Conservation (phyloP, 2,329 filamentous ascomycete species). For the Clarireedia paspali region DNA sequence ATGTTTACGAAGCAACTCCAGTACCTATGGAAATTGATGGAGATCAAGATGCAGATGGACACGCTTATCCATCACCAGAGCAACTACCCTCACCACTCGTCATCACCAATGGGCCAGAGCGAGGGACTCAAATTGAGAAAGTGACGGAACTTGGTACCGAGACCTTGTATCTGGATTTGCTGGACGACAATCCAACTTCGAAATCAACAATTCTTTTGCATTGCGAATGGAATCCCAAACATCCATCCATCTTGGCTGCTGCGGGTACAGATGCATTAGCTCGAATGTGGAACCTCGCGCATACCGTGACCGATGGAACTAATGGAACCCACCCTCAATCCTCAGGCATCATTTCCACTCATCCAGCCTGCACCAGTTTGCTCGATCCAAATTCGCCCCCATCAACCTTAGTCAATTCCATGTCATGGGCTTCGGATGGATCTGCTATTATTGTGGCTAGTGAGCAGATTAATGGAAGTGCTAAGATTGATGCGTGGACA, state of each 20-base stretch:
- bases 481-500: constrained; percentile 48
- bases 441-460: constrained; percentile 49
- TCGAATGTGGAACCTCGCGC: constrained; percentile 58
- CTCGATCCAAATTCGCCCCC: constrained; percentile 46
- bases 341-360: constrained; percentile 8
- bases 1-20: constrained; percentile 40
- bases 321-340: constrained; percentile 1
- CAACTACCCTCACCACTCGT: constrained; percentile 43
- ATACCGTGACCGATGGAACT: constrained; percentile 35
- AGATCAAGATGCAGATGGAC: constrained; percentile 39
- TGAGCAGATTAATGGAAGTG: constrained; percentile 40
- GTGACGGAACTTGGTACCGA: constrained; percentile 51
- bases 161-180: constrained; percentile 53
- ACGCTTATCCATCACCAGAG: constrained; percentile 57
- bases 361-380: constrained; percentile 35
- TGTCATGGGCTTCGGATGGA: constrained; percentile 54
- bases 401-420: constrained; percentile 47
- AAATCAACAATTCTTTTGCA: constrained; percentile 49
- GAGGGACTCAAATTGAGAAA: constrained; percentile 58
- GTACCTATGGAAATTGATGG: constrained; percentile 40
- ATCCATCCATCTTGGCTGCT: constrained; percentile 58
- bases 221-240: constrained; percentile 60
- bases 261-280: constrained; percentile 64
- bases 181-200: constrained; percentile 32
- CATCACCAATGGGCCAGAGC: constrained; percentile 54